Evolutionary conservation across 2,329 filamentous ascomycete genomes (phyloP).

Genomic region (Arthrobotrys conoides): DNA sequence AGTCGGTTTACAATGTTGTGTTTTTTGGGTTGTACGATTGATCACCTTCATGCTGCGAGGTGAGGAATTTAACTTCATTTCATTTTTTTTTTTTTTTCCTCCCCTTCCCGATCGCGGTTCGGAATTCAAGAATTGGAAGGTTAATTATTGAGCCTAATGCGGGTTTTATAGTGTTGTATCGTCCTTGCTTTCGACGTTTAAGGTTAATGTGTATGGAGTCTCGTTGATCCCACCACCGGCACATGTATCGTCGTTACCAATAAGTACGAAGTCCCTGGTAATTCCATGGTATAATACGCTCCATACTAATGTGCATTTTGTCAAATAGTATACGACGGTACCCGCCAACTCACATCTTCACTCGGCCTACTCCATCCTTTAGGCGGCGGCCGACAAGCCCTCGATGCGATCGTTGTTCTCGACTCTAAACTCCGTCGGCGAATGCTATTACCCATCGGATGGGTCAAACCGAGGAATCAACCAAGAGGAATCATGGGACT

Average conservation of each 20-base stretch:
- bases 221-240: conserved; percentile 52
- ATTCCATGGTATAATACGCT: neutral
- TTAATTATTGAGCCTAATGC: conserved; percentile 24
- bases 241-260: conserved; percentile 53
- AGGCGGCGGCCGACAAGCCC: conserved; percentile 68
- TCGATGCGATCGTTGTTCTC: conserved; percentile 69
- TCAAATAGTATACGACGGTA: conserved; percentile 65
- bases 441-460: conserved; percentile 69
- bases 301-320: conserved; percentile 1
- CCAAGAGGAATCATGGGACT: conserved; percentile 11
- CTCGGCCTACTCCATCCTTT: conserved; percentile 69
- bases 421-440: conserved; percentile 66
- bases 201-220: conserved; percentile 56
- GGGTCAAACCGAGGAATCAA: conserved; percentile 65
- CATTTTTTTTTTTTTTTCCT: neutral
- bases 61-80: conserved; percentile 21
- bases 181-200: conserved; percentile 53
- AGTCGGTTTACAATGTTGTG: conserved; percentile 64
- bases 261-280: conserved; percentile 39
- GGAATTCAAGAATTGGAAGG: conserved; percentile 25
- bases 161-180: conserved; percentile 50
- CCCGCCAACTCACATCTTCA: conserved; percentile 63
- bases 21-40: conserved; percentile 63
- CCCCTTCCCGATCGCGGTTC: conserved; percentile 8
- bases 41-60: conserved; percentile 62